Percentiles rank a stretch among this genome's conserved stretches.
phyloP scores from a whole-genome alignment of 257 asterid species.

The Jacaranda copaia region DNA sequence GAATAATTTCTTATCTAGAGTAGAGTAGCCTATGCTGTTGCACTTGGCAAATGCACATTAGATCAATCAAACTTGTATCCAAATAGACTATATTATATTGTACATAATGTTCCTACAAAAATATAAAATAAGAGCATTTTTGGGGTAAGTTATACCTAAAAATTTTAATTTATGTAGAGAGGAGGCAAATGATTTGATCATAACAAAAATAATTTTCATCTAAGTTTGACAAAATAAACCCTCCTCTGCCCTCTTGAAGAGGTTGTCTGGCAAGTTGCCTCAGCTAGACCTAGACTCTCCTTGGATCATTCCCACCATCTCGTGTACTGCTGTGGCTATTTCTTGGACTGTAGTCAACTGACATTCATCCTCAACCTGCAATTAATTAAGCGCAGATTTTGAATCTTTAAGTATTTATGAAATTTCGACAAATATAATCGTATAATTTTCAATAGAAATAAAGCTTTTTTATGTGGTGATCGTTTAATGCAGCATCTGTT shows the following conservation, averaged over 20 bases:
- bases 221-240: constrained; percentile 14
- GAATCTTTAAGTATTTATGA: background rate
- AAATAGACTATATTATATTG: background rate
- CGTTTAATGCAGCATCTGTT: no score
- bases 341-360: constrained; percentile 61
- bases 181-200: background rate
- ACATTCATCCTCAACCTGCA: constrained; percentile 70
- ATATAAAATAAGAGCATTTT: constrained; percentile 9
- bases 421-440: no score
- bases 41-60: constrained; percentile 19
- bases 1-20: background rate
- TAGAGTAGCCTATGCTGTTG: background rate
- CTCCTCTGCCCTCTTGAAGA: background rate
- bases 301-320: constrained; percentile 57
- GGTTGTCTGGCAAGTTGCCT: constrained; percentile 13
- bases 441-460: no score
- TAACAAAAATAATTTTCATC: background rate
- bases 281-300: constrained; percentile 46
- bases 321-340: constrained; percentile 66
- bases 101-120: constrained; percentile 18
- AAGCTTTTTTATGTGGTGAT: no score
- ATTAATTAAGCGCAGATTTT: background rate
- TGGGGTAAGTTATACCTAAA: background rate
- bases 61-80: constrained; percentile 2
- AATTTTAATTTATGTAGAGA: background rate